A percentile compares a stretch with the other conserved stretches of the same genome.
phyloP scores from a whole-genome alignment of 768 basidiomycete species.

The Phaffia tasmanica region DNA sequence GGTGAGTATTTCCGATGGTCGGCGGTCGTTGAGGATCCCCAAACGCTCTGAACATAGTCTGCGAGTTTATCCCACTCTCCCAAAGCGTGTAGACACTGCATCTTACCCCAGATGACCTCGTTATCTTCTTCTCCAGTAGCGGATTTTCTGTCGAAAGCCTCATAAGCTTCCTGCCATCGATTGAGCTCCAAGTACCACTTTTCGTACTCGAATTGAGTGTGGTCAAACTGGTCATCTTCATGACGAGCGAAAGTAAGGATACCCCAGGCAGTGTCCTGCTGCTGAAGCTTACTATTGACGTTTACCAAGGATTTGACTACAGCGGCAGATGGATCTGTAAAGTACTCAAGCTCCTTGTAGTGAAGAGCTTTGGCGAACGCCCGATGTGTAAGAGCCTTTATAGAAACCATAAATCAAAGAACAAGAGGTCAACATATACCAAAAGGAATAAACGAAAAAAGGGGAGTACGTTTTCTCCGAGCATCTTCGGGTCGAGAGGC shows the following conservation, averaged over 20 bases:
- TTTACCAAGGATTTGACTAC: conserved; percentile 91
- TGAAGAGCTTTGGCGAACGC: conserved; percentile 96
- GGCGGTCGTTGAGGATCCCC: conserved; percentile 60
- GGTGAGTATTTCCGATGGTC: conserved; percentile 88
- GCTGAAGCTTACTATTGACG: conserved; percentile 91
- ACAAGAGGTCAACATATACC: background rate
- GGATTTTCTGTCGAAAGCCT: conserved; percentile 68
- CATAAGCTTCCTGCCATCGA: conserved; percentile 79
- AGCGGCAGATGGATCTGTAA: conserved; percentile 74
- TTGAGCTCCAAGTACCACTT: conserved; percentile 97
- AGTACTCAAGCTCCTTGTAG: conserved; percentile 96
- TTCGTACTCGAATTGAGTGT: conserved; percentile 65
- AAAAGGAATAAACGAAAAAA: background rate
- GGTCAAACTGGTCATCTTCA: conserved; percentile 54
- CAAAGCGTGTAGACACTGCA: conserved; percentile 91
- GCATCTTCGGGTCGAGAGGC: conserved; percentile 81
- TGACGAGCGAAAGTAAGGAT: conserved; percentile 71
- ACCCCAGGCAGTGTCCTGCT: conserved; percentile 96
- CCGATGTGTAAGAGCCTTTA: conserved; percentile 67
- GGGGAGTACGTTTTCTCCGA: conserved; percentile 60
- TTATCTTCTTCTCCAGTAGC: conserved; percentile 44
- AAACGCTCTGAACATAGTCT: conserved; percentile 71
- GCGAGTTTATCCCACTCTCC: conserved; percentile 95
- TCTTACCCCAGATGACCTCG: conserved; percentile 54
- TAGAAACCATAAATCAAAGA: background rate